Percentiles rank a stretch among this genome's conserved stretches.
Conservation (phyloP, 2,329 filamentous ascomycete genomes). For the Colletotrichum tropicicola region DNA sequence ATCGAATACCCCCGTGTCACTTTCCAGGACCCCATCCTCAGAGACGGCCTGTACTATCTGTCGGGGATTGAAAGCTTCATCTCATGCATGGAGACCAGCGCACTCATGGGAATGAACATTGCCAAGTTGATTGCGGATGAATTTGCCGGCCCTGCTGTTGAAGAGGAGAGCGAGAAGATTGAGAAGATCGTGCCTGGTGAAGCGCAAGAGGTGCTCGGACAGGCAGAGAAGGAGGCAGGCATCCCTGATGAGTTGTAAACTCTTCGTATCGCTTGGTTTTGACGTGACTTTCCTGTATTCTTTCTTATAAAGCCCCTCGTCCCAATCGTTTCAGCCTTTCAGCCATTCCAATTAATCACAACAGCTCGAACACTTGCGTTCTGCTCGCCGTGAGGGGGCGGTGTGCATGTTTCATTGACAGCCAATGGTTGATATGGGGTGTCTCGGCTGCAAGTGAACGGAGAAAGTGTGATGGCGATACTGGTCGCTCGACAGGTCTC, state of each 20-base stretch:
- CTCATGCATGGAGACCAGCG: conserved; percentile 96
- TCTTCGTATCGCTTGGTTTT: not conserved
- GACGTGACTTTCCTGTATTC: not conserved
- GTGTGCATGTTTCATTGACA: no score
- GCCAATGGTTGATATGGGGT: no score
- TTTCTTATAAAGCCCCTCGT: no score
- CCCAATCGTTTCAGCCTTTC: no score
- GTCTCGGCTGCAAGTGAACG: no score
- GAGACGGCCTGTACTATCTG: conserved; percentile 74
- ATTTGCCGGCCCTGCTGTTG: conserved; percentile 42
- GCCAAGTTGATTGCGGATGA: conserved; percentile 75
- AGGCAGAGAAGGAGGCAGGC: conserved; percentile 14
- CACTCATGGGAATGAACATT: conserved; percentile 89
- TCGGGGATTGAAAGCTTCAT: conserved; percentile 91
- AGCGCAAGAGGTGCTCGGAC: conserved; percentile 26
- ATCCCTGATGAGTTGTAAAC: conserved; percentile 31
- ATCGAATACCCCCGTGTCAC: conserved; percentile 84
- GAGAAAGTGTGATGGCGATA: no score
- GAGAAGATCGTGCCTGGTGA: conserved; percentile 4
- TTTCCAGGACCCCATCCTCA: conserved; percentile 83
- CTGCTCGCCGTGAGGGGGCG: no score
- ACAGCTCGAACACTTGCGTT: no score
- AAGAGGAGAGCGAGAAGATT: conserved; percentile 11
- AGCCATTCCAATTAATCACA: no score
- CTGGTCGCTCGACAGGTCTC: no score